A percentile compares a stretch with the other conserved stretches of the same genome.
phyloP scores from a whole-genome alignment of 2,329 filamentous ascomycete species.

The Samsoniella hepiali region DNA sequence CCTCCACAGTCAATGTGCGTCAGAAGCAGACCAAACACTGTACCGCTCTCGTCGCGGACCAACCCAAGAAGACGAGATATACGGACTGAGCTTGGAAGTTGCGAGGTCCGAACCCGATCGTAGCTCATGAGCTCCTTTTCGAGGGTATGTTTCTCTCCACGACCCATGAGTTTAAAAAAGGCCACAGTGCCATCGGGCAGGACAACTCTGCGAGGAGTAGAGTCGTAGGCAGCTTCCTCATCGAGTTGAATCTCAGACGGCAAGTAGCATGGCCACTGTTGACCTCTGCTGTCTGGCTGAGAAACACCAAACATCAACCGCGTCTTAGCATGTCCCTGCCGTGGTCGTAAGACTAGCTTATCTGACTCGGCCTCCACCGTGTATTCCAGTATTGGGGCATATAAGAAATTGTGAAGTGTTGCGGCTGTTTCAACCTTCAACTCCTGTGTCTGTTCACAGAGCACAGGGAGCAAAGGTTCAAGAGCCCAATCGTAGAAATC shows the following conservation, averaged over 20 bases:
- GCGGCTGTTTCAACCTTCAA: background rate
- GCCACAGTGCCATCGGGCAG: background rate
- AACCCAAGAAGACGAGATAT: background rate
- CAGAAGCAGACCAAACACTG: background rate
- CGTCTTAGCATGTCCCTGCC: background rate
- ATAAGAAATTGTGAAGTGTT: background rate
- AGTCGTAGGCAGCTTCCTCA: background rate
- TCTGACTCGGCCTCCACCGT: background rate
- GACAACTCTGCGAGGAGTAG: background rate
- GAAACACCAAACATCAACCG: slow-evolving; percentile 1
- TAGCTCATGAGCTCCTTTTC: background rate
- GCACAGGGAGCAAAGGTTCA: background rate
- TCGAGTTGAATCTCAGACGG: slow-evolving; percentile 1
- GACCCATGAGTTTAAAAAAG: background rate
- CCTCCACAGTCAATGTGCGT: background rate
- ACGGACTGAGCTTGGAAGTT: background rate
- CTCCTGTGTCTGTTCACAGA: background rate
- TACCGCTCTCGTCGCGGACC: background rate
- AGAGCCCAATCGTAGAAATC: slow-evolving; percentile 4
- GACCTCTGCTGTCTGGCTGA: background rate
- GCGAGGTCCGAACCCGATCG: background rate
- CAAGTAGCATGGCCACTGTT: background rate
- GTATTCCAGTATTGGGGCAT: background rate
- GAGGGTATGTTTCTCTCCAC: background rate
- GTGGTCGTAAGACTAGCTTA: background rate